phyloP scores from a whole-genome alignment of 2,329 filamentous ascomycete species.

The Paraphaeosphaeria sporulosa region DNA sequence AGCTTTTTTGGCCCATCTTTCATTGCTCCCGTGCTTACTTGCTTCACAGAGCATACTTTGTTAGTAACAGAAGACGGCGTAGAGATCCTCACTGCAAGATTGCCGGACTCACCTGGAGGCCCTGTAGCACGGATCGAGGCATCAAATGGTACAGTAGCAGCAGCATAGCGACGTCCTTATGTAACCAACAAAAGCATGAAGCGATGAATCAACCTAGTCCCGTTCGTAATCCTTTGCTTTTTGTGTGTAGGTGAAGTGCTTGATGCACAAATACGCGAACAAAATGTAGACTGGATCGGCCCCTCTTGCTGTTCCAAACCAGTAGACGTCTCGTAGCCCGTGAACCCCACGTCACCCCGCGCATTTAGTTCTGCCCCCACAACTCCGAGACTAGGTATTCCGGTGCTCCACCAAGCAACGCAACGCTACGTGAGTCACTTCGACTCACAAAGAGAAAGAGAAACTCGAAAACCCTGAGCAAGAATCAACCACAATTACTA shows the following conservation, averaged over 20 bases:
- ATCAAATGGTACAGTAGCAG: constrained; percentile 34
- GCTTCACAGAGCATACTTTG: constrained; percentile 74
- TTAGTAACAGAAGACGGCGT: constrained; percentile 84
- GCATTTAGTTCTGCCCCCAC: too few relatives aligned
- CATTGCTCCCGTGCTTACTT: constrained; percentile 19
- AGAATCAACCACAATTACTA: background rate
- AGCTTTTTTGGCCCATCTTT: constrained; percentile 36
- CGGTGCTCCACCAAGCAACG: background rate
- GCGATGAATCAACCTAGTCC: background rate
- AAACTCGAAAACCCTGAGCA: background rate
- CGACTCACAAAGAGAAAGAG: background rate
- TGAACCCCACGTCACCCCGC: too few relatives aligned
- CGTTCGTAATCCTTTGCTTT: background rate
- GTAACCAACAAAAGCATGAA: constrained; percentile 19
- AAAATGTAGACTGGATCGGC: too few relatives aligned
- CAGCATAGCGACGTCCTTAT: background rate
- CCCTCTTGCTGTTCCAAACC: too few relatives aligned
- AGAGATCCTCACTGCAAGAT: constrained; percentile 79
- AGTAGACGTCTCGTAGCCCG: too few relatives aligned
- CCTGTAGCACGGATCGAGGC: constrained; percentile 65
- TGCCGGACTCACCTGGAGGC: constrained; percentile 77
- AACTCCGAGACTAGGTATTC: too few relatives aligned
- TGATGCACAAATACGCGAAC: too few relatives aligned
- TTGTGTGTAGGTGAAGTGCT: background rate
- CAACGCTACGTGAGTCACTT: background rate